Percentiles rank a stretch among this genome's conserved stretches.
Conservation (phyloP, 805 yeast species). For the Saccharomycopsis sp. region DNA sequence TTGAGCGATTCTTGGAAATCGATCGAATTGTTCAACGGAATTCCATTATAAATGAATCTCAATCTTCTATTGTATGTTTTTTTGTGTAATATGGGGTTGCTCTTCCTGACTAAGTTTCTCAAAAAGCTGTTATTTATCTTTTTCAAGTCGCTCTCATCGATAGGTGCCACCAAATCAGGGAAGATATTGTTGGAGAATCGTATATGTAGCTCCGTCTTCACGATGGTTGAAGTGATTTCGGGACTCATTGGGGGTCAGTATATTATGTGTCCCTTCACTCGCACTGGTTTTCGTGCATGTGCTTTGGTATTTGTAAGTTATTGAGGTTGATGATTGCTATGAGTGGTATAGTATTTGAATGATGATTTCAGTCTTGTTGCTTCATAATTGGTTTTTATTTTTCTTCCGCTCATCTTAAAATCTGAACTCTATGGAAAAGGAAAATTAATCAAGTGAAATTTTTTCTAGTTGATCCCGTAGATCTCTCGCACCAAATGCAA, state of each 20-base stretch:
- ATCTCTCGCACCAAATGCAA: no score
- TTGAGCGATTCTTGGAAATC: constrained; percentile 46
- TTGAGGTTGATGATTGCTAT: neutral
- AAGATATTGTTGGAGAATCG: constrained; percentile 41
- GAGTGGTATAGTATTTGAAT: no score
- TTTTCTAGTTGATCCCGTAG: neutral
- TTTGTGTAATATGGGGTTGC: constrained; percentile 25
- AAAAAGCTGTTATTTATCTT: constrained; percentile 35
- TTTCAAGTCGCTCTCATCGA: constrained; percentile 26
- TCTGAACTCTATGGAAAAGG: no score
- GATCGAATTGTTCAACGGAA: constrained; percentile 51
- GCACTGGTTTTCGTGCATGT: no score
- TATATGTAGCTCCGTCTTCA: constrained; percentile 23
- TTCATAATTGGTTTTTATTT: neutral
- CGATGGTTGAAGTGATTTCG: neutral
- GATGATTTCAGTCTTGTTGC: no score
- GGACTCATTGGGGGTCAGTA: no score
- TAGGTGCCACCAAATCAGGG: constrained; percentile 36
- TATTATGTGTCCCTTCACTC: no score
- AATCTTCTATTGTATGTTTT: constrained; percentile 41
- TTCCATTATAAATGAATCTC: constrained; percentile 63
- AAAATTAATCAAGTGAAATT: neutral
- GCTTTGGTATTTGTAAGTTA: no score
- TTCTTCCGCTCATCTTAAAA: neutral
- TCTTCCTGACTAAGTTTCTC: constrained; percentile 37